Evolutionary conservation across 148 eudicot species (phyloP), one percentile per base, ranked within the genome.

Genomic region (Rhododendron williamsianum): DNA sequence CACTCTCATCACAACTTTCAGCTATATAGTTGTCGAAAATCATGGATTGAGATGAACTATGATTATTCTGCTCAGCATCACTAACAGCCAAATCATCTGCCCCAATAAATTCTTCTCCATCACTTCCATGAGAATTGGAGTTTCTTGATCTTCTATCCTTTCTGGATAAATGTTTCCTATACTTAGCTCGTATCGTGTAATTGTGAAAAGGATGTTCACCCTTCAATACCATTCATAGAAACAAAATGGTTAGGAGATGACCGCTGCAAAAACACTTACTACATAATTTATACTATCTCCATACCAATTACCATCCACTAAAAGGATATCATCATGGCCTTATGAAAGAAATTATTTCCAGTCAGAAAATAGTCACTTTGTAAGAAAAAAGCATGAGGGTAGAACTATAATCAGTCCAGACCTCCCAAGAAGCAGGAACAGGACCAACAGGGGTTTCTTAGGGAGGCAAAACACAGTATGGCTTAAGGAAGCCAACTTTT

Each of bases 161-260:
- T 80, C 79, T 52, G 8, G 83, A 67, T 73, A 73, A 60, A 30
- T 35, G 80, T 69, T 82, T 94, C 86, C 99, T 90, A 83, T 96
- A 96, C 80, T 91, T 91, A 54, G 97, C 84, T 88, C 98, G 86
- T 49, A 92, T 87, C 12, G 98, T 96, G 86, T 96, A 96, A 86
- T 96, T 96, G 88, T 96, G 98, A 88, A 95, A 96, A 41, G 99
- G 97, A 91, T 95, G 96, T 33, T 91, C 91, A 49, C 99, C 99
- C 99, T 96, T 90, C 81, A 92, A 87, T 46, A 79, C 41, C 69
- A 87, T 48, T 27, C 30, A 74, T 33, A 2, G 9, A 19, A 48
- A 78, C 67, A 67, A 86, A 67, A 35, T 83, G 71, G 36, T 82
- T 74, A 82, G 67, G 41, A 86, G 56, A 82, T 19, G 25, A 86